Percentiles rank a stretch among this genome's conserved stretches.
These are phyloP conservation scores for Colletotrichum musicola DNA, from an alignment of 2,329 filamentous ascomycete species.

Conservation along the genomic window DNA sequence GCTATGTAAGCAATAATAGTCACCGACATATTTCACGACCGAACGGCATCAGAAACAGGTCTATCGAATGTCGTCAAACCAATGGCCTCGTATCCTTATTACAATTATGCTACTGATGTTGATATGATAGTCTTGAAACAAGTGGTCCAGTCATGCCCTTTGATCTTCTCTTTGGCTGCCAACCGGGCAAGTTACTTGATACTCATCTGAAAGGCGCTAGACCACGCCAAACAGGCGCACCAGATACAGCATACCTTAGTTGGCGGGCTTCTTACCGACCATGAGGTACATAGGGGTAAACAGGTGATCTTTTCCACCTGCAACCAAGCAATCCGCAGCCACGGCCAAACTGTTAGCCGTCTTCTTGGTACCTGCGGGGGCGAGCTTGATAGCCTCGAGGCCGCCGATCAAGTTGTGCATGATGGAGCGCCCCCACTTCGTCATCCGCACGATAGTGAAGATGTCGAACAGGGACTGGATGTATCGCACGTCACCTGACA, in stretches of 20 bases:
- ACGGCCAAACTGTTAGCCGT: slow-evolving; percentile 90
- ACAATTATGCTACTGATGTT: slow-evolving; percentile 35
- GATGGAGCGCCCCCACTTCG: slow-evolving; percentile 80
- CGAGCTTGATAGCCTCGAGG: slow-evolving; percentile 80
- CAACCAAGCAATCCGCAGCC: slow-evolving; percentile 87
- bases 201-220: neutral
- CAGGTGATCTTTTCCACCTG: slow-evolving; percentile 88
- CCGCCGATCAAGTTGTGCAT: slow-evolving; percentile 82
- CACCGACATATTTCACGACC: too few relatives aligned
- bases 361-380: slow-evolving; percentile 89
- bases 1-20: too few relatives aligned
- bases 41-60: neutral
- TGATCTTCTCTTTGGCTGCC: neutral
- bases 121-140: slow-evolving; percentile 19
- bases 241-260: slow-evolving; percentile 1
- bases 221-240: too few relatives aligned
- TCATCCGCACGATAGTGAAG: slow-evolving; percentile 89
- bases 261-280: slow-evolving; percentile 84
- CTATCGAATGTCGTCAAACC: slow-evolving; percentile 1
- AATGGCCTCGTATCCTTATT: slow-evolving; percentile 22
- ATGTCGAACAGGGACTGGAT: slow-evolving; percentile 84
- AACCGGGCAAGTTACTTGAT: neutral
- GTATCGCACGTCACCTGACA: slow-evolving; percentile 87
- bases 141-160: slow-evolving; percentile 13
- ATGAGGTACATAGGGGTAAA: slow-evolving; percentile 99